Base-by-base conservation (phyloP, 306 rosid species). In the Canavalia gladiata region DNA sequence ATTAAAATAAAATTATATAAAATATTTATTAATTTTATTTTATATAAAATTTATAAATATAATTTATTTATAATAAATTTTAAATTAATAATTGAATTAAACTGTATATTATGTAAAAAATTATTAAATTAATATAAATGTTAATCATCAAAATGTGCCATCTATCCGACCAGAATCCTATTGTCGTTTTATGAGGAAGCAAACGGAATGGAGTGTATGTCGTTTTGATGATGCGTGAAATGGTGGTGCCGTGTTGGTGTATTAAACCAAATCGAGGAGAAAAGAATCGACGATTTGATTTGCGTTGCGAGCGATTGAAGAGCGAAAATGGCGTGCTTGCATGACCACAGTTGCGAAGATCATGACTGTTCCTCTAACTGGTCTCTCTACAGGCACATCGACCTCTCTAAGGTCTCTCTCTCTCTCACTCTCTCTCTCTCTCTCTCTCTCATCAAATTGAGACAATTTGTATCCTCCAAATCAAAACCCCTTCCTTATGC, bases 301-400 rank as follows among this genome's bases (percentile, higher is more conserved):
- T 71, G 76, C 34, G 4, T 33, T 33, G 13, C n/a, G 33, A 49
- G 31, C n/a, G 33, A 49, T 12, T 47, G 67, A 73, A 8, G 47
- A 55, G 54, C 9, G 73, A 83, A 81, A 85, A 93, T 95, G 99
- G 96, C 99, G 84, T 95, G 99, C 82, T 82, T 90, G 47, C 98
- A 93, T 58, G 97, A 95, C 34, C 98, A 95, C 79, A 95, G 94
- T 80, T 91, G 98, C 73, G 97, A 95, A 88, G 99, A 95, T n/a
- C 90, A 95, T 49, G 95, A 95, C 82, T 95, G 97, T 81, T 93
- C 99, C 29, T 78, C 99, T 10, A 85, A 89, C 77, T 95, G 99
- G 98, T 91, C 98, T 79, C 96, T 95, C 77, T 93, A 91, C 85
- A 90, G 87, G 72, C 93, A 91, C 75, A 89, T 95, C 71, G 99